These are phyloP conservation scores for Singerocomus inundabilis DNA, from an alignment of 1,284 basidiomycete species.

Conservation along the genomic window DNA sequence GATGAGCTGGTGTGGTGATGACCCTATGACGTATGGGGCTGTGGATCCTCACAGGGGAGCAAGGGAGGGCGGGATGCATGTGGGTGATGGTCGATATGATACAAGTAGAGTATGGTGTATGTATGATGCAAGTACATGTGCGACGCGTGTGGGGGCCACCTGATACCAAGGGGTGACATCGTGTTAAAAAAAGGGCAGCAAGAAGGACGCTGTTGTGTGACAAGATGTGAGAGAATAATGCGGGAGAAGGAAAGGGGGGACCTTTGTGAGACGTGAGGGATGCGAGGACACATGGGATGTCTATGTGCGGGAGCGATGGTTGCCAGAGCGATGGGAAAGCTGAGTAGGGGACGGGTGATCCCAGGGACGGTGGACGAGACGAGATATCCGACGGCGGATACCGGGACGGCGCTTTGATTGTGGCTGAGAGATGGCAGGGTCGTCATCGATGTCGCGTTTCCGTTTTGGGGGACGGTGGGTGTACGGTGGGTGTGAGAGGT, in stretches of 20 bases:
- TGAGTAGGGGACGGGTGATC: neutral
- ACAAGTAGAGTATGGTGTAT: conserved; percentile 26
- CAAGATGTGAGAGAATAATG: conserved; percentile 20
- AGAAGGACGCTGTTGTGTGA: conserved; percentile 14
- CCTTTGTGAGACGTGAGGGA: conserved; percentile 12
- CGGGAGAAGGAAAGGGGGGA: neutral
- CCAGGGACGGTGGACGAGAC: conserved; percentile 10
- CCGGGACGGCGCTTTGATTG: conserved; percentile 27
- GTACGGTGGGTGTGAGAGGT: conserved; percentile 67
- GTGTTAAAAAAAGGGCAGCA: conserved; percentile 6
- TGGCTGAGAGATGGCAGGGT: conserved; percentile 10
- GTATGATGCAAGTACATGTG: conserved; percentile 31
- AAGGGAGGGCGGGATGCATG: conserved; percentile 12
- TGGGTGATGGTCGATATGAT: conserved; percentile 24
- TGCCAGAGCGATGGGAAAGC: conserved; percentile 17
- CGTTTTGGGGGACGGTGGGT: conserved; percentile 51
- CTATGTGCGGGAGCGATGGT: conserved; percentile 21
- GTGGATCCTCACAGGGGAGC: conserved; percentile 8
- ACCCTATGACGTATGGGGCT: conserved; percentile 30
- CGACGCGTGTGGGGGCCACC: conserved; percentile 18
- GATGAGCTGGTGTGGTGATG: too few species aligned
- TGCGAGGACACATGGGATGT: conserved; percentile 6
- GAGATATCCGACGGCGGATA: conserved; percentile 23
- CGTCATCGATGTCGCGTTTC: conserved; percentile 43
- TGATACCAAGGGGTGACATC: conserved; percentile 6